Conservation (phyloP, 1,284 basidiomycete genomes). For the Pseudozyma thailandica region DNA sequence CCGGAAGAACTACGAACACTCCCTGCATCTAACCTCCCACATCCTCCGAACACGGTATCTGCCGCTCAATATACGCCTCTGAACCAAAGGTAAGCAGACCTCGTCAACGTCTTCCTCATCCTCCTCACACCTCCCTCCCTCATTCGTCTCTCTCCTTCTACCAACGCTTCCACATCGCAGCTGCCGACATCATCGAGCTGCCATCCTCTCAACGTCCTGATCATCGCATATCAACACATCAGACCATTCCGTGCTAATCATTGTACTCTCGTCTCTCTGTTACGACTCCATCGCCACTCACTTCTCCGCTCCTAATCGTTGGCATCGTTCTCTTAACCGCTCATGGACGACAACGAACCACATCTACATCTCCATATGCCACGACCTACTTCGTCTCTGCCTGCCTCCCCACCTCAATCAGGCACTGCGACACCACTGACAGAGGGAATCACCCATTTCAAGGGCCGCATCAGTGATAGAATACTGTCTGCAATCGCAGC, state of each 20-base stretch:
- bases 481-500: too few species aligned
- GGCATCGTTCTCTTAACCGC: background rate
- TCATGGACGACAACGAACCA: background rate
- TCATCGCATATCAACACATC: too few species aligned
- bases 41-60: background rate
- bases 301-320: background rate
- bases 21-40: background rate
- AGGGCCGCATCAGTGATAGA: too few species aligned
- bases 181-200: background rate
- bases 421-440: conserved; percentile 23
- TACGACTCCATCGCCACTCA: background rate
- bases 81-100: conserved; percentile 5
- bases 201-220: background rate
- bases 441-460: too few species aligned
- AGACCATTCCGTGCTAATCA: background rate
- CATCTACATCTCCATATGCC: background rate
- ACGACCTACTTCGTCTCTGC: conserved; percentile 4
- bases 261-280: background rate
- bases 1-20: background rate
- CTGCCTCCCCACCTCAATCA: conserved; percentile 30
- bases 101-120: background rate
- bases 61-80: background rate
- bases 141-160: too few species aligned
- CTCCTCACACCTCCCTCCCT: background rate
- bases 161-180: too few species aligned